Evolutionary conservation across 176 grass and related monocot species (phyloP), one percentile per base, ranked within the genome.

Genomic region (Cocos nucifera): DNA sequence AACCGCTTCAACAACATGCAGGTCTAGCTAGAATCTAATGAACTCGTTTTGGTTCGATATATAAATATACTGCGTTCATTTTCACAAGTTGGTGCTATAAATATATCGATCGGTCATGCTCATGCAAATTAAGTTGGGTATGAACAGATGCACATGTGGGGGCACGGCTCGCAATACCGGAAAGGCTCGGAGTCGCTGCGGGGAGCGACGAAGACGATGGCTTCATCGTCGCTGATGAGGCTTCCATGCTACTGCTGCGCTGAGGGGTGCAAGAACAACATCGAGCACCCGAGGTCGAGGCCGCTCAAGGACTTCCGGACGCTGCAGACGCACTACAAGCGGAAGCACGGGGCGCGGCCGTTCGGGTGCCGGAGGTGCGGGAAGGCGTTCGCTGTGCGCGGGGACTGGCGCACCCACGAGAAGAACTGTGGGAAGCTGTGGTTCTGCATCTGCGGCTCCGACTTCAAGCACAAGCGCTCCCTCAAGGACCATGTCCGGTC

Each of bases 1-100:
- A 96, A 90, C 49, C 91, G 86, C 61, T 96, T 88, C 75, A 96
- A 90, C 77, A 96, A 96, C 68, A 87, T 96, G 91, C 91, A 95
- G 90, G 90, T 85, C 28, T 16, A 59, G 50, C 25, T 54, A 66
- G 35, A 44, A 14, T 44, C 1, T 14, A 44, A 44, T 3, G 2
- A 7, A 35, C 8, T 6, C 6, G 8, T 35, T 8, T 28, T 28
- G 26, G 32, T 35, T 35, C 1, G 32, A 35, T 35, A 3, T 3
- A 44, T 10, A 10, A 0, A 44, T 44, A 12, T 12, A 44, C 2
- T 44, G 35, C 35, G 9, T 44, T 44, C 35, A 0, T 9, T 44
- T 30, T 44, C 10, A 44, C 9, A 44, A 10, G 2, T 12, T 3
- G 35, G 35, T 44, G 35, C 35, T 14, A 44, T 44, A 44, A 44